Conservation (phyloP, 2,329 filamentous ascomycete species). For the Fonsecaea nubica region DNA sequence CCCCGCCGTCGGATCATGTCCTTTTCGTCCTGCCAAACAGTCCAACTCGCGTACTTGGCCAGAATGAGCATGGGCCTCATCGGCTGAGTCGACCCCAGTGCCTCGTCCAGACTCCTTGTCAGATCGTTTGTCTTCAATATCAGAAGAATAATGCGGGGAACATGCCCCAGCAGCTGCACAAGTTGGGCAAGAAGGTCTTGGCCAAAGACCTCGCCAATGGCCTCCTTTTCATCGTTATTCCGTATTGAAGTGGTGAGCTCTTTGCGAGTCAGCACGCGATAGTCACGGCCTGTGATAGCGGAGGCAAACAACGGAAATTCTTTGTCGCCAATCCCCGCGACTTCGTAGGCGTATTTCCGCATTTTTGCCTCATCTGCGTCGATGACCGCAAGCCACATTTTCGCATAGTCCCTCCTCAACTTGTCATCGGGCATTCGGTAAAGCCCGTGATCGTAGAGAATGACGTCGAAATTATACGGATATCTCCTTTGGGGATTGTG, state of each 20-base stretch:
- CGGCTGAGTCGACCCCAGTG: conserved; percentile 64
- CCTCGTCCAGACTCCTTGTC: conserved; percentile 91
- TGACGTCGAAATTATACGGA: conserved; percentile 84
- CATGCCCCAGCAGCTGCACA: conserved; percentile 83
- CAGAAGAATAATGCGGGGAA: conserved; percentile 88
- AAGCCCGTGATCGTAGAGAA: conserved; percentile 95
- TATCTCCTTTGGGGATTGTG: conserved; percentile 68
- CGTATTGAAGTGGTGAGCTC: conserved; percentile 59
- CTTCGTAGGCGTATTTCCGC: conserved; percentile 86
- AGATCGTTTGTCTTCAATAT: conserved; percentile 98
- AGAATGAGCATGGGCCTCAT: conserved; percentile 69
- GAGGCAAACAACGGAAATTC: conserved; percentile 95
- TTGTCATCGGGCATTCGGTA: conserved; percentile 87
- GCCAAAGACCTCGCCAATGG: conserved; percentile 81
- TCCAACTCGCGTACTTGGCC: conserved; percentile 67
- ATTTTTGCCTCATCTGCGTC: conserved; percentile 85
- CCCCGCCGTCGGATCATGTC: conserved; percentile 57
- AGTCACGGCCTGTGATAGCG: conserved; percentile 95
- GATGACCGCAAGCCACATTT: conserved; percentile 95
- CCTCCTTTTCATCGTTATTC: conserved; percentile 78
- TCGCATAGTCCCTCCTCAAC: conserved; percentile 85
- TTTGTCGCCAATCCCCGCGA: conserved; percentile 85
- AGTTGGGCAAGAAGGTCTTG: conserved; percentile 89
- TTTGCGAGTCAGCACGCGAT: conserved; percentile 71
- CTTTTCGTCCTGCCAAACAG: conserved; percentile 67